Evolutionary conservation across 1,284 basidiomycete genomes (phyloP).

Genomic region (Marasmius oreades): DNA sequence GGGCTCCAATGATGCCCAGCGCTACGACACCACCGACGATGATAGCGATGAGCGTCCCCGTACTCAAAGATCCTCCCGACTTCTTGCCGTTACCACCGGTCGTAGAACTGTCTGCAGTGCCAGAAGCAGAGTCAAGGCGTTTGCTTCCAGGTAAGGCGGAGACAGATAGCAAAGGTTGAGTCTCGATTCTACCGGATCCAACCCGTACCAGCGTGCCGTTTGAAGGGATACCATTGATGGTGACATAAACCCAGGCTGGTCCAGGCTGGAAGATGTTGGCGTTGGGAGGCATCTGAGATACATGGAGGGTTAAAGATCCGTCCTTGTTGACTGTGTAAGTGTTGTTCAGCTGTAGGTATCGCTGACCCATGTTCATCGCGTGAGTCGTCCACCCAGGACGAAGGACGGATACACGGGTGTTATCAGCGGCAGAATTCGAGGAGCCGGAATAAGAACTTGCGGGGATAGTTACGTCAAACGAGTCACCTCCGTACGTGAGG

Average conservation of each 20-base stretch:
- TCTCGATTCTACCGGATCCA: slow-evolving; percentile 63
- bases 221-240: slow-evolving; percentile 68
- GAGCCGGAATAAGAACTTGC: slow-evolving; percentile 61
- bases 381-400: slow-evolving; percentile 58
- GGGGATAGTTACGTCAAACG: slow-evolving; percentile 68
- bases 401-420: slow-evolving; percentile 78
- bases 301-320: slow-evolving; percentile 58
- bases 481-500: slow-evolving; percentile 82
- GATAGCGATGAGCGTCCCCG: slow-evolving; percentile 5
- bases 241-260: slow-evolving; percentile 69
- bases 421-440: slow-evolving; percentile 66
- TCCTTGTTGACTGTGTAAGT: slow-evolving; percentile 56
- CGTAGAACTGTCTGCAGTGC: slow-evolving; percentile 2
- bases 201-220: slow-evolving; percentile 64
- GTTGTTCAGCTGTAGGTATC: slow-evolving; percentile 43
- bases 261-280: slow-evolving; percentile 72
- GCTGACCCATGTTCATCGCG: slow-evolving; percentile 58
- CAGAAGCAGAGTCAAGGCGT: slow-evolving; percentile 8
- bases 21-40: slow-evolving; percentile 12
- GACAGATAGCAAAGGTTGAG: slow-evolving; percentile 36
- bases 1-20: slow-evolving; percentile 13
- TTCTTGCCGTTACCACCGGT: slow-evolving; percentile 15
- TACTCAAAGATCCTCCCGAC: slow-evolving; percentile 8
- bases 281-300: slow-evolving; percentile 68
- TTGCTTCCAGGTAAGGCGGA: slow-evolving; percentile 25